Conservation (phyloP, 2,329 filamentous ascomycete genomes). For the Polychaeton citri region DNA sequence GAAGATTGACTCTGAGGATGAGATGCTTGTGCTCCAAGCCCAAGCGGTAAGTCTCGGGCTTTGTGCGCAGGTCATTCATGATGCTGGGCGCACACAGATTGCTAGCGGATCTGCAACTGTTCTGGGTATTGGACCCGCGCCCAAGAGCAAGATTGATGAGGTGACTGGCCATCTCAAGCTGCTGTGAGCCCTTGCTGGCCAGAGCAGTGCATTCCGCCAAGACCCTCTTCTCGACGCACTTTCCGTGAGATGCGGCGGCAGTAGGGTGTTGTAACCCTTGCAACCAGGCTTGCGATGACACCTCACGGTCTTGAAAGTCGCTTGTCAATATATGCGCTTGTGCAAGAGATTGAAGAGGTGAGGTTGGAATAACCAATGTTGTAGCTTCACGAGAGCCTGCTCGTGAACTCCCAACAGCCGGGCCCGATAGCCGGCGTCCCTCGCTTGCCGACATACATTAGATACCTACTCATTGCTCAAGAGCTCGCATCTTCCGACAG, state of each 20-base stretch:
- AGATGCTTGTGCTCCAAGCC: conserved; percentile 59
- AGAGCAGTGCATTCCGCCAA: too few species aligned
- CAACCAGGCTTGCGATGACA: background rate
- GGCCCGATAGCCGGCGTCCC: background rate
- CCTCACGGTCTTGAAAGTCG: background rate
- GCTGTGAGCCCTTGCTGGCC: conserved; percentile 41
- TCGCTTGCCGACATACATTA: too few species aligned
- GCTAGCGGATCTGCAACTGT: conserved; percentile 86
- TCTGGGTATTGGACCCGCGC: conserved; percentile 59
- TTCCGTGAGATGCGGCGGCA: too few species aligned
- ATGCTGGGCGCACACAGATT: conserved; percentile 96
- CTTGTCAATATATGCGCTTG: background rate
- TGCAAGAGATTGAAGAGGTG: background rate
- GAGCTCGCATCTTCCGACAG: too few species aligned
- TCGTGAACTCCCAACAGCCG: background rate
- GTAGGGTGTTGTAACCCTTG: too few species aligned
- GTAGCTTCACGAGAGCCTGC: background rate
- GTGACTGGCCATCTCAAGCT: conserved; percentile 78
- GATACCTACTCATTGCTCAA: too few species aligned
- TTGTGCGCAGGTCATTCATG: conserved; percentile 78
- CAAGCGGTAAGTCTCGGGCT: conserved; percentile 72
- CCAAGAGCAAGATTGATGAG: conserved; percentile 73
- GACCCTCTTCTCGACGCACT: too few species aligned
- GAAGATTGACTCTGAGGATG: conserved; percentile 76
- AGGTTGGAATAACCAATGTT: background rate